These are phyloP conservation scores for Alternaria gaisen DNA, from an alignment of 2,329 filamentous ascomycete species.

Conservation along the genomic window DNA sequence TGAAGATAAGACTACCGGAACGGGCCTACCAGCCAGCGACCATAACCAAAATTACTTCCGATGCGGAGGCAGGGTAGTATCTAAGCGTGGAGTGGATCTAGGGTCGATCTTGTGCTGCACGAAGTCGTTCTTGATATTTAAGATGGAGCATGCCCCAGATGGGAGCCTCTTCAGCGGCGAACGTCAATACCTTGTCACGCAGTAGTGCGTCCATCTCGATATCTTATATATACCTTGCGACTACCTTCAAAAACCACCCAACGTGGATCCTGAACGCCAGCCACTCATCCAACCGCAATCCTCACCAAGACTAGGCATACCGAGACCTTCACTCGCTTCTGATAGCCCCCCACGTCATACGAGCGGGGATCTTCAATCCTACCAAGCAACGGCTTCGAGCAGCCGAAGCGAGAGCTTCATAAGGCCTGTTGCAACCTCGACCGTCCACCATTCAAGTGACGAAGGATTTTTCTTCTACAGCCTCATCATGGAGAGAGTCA, in stretches of 20 bases:
- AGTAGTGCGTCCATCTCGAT: neutral
- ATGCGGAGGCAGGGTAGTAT: constrained; percentile 14
- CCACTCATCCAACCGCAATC: constrained; percentile 34
- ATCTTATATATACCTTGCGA: neutral
- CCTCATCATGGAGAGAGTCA: constrained; percentile 54
- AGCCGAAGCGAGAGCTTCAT: constrained; percentile 31
- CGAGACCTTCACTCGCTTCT: constrained; percentile 25
- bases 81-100: constrained; percentile 10
- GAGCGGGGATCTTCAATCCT: constrained; percentile 34
- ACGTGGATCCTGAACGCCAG: constrained; percentile 34
- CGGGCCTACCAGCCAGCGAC: constrained; percentile 25
- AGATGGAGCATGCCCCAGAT: constrained; percentile 21
- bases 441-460: constrained; percentile 27
- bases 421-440: constrained; percentile 29
- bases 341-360: constrained; percentile 41
- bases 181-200: constrained; percentile 1
- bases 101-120: constrained; percentile 5
- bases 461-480: constrained; percentile 16
- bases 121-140: constrained; percentile 16
- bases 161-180: neutral
- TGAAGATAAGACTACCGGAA: constrained; percentile 35
- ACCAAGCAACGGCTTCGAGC: constrained; percentile 29
- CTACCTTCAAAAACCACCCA: constrained; percentile 12
- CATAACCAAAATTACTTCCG: constrained; percentile 6
- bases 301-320: constrained; percentile 21